Base-by-base conservation (phyloP, 495 filamentous ascomycete species). In the Talaromyces stipitatus region DNA sequence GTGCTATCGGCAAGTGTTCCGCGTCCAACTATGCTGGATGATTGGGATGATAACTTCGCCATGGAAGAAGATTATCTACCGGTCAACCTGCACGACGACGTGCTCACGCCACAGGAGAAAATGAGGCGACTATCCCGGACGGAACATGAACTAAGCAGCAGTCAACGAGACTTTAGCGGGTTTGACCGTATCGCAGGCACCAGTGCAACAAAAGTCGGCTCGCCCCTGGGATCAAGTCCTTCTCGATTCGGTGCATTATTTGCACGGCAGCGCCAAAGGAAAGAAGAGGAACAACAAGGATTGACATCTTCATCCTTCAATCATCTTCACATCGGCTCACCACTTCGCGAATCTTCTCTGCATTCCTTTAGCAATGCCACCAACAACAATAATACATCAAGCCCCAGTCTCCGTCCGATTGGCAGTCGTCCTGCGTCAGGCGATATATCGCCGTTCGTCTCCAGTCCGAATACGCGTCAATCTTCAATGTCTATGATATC, bases 61-160 rank as follows among this genome's bases (percentile, higher is more conserved):
- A 92, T 92, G 70, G 92, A 97, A 68, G 94, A 97, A 62, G 92
- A 97, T 62, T 90, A 91, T 61, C 73, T 98, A 7, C 94, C 94
- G 1, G 86, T 85, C 32, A 86, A 87, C 38, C 74, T 98, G 58
- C 88, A 91, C 61, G 94, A 98, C 59, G 94, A 98, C 65, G 83
- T 98, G 33, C 80, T 97, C 53, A 97, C 92, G 0, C 90, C 91
- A 4, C 87, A 92, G 55, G 92, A 97, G 67, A 89, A 89, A 64
- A 85, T 88, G 61, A 85, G 94, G 48, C 79, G 92, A 33, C 84
- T 90, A 20, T 96, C 94, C 11, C 82, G 87, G 18, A 83, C 82
- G 14, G 83, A 83, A 20, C 76, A 85, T 59, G 84, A 91, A 52
- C 73, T 83, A 28, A 74, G 79, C 57, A 82, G 73, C 9, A 78